Percentiles rank a stretch among this genome's conserved stretches.
phyloP scores from a whole-genome alignment of 176 grass and related monocot species.

The Miscanthus lutarioriparius region DNA sequence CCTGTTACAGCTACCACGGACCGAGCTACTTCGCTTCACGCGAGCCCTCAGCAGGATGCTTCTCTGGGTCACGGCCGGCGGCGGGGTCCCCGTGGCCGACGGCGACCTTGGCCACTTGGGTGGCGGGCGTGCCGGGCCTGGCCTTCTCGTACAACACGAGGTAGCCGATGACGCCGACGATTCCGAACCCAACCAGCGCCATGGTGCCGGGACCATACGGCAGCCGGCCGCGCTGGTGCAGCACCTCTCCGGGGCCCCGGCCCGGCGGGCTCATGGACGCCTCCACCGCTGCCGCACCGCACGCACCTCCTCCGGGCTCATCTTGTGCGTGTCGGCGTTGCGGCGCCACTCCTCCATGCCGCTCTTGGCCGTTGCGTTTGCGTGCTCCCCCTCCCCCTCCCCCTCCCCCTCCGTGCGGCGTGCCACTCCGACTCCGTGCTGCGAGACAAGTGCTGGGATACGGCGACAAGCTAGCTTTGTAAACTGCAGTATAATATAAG shows the following conservation, averaged over 20 bases:
- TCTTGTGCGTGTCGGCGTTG: constrained; percentile 73
- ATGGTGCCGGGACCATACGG: constrained; percentile 56
- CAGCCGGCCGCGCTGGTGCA: constrained; percentile 73
- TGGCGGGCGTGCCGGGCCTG: constrained; percentile 60
- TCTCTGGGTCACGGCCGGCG: constrained; percentile 12
- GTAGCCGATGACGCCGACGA: constrained; percentile 67
- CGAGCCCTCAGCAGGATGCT: neutral
- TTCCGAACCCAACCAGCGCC: constrained; percentile 56
- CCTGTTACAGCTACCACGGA: neutral
- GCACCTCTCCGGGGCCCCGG: constrained; percentile 56
- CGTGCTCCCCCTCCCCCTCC: neutral
- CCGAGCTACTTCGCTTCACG: constrained; percentile 20
- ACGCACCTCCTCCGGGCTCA: constrained; percentile 58
- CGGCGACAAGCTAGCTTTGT: neutral
- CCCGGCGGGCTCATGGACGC: constrained; percentile 62
- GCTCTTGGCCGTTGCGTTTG: constrained; percentile 10
- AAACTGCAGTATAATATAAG: too few relatives aligned
- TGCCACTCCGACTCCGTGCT: neutral
- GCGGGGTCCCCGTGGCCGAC: constrained; percentile 34
- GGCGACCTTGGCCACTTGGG: constrained; percentile 71
- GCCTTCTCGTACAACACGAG: constrained; percentile 63
- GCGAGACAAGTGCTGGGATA: neutral
- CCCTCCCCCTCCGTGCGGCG: too few relatives aligned
- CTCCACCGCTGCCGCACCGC: constrained; percentile 57
- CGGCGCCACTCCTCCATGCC: constrained; percentile 54